Percentiles rank a stretch among this genome's conserved stretches.
phyloP scores from a whole-genome alignment of 371 early-diverging fungal genomes.

The Capillidium rhysosporum region DNA sequence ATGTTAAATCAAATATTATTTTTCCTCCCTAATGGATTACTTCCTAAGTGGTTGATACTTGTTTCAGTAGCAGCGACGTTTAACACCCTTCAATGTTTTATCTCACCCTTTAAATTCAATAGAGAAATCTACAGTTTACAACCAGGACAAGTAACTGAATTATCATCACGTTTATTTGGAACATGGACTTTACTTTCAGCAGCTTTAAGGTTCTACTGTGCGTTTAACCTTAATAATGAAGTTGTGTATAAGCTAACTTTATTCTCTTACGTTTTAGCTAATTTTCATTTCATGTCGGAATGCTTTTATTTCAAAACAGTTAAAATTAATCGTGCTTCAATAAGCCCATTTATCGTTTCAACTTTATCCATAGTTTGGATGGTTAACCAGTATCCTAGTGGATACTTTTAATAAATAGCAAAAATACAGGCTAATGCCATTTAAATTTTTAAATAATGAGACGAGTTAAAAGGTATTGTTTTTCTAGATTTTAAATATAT shows the following conservation, averaged over 20 bases:
- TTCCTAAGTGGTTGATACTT: conserved; percentile 44
- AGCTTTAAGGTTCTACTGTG: conserved; percentile 51
- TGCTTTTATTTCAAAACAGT: conserved; percentile 45
- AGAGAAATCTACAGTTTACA: conserved; percentile 38
- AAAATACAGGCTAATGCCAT: no score
- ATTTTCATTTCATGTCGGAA: conserved; percentile 43
- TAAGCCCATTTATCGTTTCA: conserved; percentile 38
- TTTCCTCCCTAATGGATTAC: no score
- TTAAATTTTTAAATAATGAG: no score
- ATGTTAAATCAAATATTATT: no score
- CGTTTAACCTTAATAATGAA: conserved; percentile 45
- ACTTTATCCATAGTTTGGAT: conserved; percentile 2
- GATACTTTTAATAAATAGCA: no score
- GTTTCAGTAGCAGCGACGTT: conserved; percentile 47
- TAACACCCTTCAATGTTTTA: conserved; percentile 54
- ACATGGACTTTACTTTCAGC: conserved; percentile 58
- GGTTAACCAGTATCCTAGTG: not conserved
- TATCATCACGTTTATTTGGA: conserved; percentile 53
- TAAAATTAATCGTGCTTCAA: conserved; percentile 31
- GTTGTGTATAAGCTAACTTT: conserved; percentile 44
- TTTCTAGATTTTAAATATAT: no score
- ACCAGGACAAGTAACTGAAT: conserved; percentile 40
- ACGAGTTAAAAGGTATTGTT: no score
- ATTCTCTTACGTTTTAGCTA: conserved; percentile 50
- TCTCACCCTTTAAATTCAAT: conserved; percentile 34